Percentiles rank a stretch among this genome's conserved stretches.
These are phyloP conservation scores for Penicillium psychrofluorescens DNA, from an alignment of 495 filamentous ascomycete genomes.

Conservation along the genomic window DNA sequence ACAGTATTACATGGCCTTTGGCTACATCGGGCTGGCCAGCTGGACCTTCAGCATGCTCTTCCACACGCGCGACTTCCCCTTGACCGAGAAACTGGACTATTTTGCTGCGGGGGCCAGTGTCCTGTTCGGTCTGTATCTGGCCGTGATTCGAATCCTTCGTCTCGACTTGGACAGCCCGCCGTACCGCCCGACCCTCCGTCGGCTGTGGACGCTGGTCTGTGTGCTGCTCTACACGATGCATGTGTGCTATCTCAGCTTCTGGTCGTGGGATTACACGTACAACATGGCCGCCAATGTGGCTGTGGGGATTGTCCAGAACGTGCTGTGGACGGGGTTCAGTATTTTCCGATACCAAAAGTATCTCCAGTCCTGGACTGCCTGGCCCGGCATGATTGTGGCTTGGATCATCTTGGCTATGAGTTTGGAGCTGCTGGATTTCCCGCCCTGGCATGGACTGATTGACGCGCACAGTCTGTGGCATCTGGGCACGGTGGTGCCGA, in stretches of 20 bases:
- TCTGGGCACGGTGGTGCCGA: constrained; percentile 81
- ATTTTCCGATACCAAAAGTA: constrained; percentile 63
- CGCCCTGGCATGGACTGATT: constrained; percentile 71
- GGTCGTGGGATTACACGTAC: constrained; percentile 91
- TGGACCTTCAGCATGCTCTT: constrained; percentile 90
- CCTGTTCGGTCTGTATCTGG: constrained; percentile 82
- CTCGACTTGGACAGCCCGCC: constrained; percentile 57
- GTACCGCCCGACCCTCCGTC: constrained; percentile 50
- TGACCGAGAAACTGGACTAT: constrained; percentile 93
- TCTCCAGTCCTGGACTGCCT: constrained; percentile 67
- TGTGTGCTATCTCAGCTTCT: constrained; percentile 75
- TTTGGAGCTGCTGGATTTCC: constrained; percentile 88
- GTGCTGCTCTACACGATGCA: constrained; percentile 64
- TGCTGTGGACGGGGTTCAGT: constrained; percentile 82
- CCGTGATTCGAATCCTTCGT: constrained; percentile 72
- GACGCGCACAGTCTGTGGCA: constrained; percentile 98
- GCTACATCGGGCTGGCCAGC: constrained; percentile 71
- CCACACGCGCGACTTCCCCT: constrained; percentile 75
- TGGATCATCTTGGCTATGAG: constrained; percentile 94
- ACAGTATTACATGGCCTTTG: constrained; percentile 71
- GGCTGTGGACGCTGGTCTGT: constrained; percentile 70
- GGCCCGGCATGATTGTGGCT: constrained; percentile 87
- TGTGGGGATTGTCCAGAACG: constrained; percentile 71
- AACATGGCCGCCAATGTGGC: constrained; percentile 95
- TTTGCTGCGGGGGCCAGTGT: constrained; percentile 89